A percentile compares a stretch with the other conserved stretches of the same genome.
Conservation (phyloP, 495 filamentous ascomycete genomes). For the Penicillium cinerascens region DNA sequence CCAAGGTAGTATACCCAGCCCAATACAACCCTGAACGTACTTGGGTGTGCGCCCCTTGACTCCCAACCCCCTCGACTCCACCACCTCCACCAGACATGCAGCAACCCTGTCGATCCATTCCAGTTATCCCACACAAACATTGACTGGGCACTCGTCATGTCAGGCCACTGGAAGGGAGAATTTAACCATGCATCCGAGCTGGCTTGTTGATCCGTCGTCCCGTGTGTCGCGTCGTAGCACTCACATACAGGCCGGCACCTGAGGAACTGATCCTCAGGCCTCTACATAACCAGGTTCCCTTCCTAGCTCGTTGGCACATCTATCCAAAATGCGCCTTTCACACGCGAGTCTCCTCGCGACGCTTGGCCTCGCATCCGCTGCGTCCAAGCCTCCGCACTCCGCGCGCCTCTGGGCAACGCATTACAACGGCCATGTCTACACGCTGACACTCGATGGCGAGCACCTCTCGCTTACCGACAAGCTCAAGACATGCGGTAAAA, state of each 20-base stretch:
- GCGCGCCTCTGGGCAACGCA: slow-evolving; percentile 54
- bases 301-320: neutral
- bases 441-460: slow-evolving; percentile 42
- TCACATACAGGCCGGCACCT: neutral
- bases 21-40: neutral
- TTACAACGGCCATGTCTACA: slow-evolving; percentile 57
- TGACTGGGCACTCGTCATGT: neutral
- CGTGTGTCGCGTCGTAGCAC: neutral
- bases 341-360: neutral
- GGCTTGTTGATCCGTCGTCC: neutral
- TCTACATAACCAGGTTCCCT: neutral
- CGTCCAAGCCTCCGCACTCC: neutral
- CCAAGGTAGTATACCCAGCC: neutral
- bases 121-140: neutral
- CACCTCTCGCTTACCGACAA: slow-evolving; percentile 38
- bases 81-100: neutral
- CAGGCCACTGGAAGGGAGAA: neutral
- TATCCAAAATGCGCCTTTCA: neutral
- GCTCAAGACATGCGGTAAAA: slow-evolving; percentile 44
- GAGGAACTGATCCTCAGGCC: neutral
- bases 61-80: neutral
- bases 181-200: neutral
- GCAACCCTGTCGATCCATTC: neutral
- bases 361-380: neutral
- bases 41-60: neutral